phyloP scores from a whole-genome alignment of 257 asterid genomes.

The Jasminum sambac region DNA sequence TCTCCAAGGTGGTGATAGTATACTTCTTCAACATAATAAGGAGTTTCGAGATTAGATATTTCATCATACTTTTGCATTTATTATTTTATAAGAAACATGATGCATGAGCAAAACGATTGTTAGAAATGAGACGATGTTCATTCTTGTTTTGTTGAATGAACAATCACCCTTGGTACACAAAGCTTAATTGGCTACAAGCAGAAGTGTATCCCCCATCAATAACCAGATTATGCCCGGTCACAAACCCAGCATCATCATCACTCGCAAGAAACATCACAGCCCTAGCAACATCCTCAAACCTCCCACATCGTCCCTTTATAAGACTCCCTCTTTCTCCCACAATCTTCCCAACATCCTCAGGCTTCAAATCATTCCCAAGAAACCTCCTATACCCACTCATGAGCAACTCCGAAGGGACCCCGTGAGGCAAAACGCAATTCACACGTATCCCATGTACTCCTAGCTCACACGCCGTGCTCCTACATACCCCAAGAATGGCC shows the following conservation, averaged over 20 bases:
- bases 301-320: conserved; percentile 63
- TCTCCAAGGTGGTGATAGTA: too few relatives aligned
- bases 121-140: too few relatives aligned
- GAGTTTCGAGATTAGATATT: too few relatives aligned
- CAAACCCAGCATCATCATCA: conserved; percentile 68
- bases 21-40: too few relatives aligned
- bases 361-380: conserved; percentile 44
- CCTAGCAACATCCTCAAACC: conserved; percentile 60
- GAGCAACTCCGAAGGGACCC: conserved; percentile 82
- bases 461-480: conserved; percentile 77
- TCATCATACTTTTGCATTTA: too few relatives aligned
- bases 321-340: conserved; percentile 75
- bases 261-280: conserved; percentile 73
- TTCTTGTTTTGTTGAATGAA: conserved; percentile 6
- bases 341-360: conserved; percentile 58
- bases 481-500: conserved; percentile 66
- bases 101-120: too few relatives aligned
- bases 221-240: conserved; percentile 81
- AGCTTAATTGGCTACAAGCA: conserved; percentile 49
- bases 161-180: conserved; percentile 45
- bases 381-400: conserved; percentile 45
- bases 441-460: conserved; percentile 75
- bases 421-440: conserved; percentile 78
- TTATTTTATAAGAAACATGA: too few relatives aligned
- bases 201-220: conserved; percentile 82